phyloP scores from a whole-genome alignment of 208 protist genomes.

The Angomonas deanei region DNA sequence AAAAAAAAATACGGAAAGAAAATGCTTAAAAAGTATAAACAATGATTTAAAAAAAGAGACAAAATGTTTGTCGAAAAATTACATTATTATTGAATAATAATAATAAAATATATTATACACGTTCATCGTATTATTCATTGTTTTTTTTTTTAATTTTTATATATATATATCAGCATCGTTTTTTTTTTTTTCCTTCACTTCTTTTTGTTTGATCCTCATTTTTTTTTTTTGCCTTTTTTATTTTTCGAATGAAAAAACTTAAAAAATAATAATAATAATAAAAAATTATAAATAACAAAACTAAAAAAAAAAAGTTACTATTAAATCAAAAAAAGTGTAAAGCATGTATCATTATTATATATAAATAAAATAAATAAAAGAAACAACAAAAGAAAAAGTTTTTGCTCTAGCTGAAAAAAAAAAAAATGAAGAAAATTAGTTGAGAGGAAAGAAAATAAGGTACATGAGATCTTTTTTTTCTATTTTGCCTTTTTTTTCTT shows the following conservation, averaged over 20 bases:
- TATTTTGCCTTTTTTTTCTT: neutral
- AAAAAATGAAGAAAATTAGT: neutral
- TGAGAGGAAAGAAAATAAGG: neutral
- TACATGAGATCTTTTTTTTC: neutral
- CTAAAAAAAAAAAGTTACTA: slow-evolving; percentile 10
- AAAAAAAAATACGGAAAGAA: too few relatives aligned
- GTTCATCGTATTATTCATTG: neutral
- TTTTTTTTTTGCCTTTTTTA: too few relatives aligned
- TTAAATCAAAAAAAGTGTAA: slow-evolving; percentile 10
- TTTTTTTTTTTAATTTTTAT: slow-evolving; percentile 7
- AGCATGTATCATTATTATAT: neutral
- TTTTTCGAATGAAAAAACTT: too few relatives aligned
- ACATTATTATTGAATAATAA: too few relatives aligned
- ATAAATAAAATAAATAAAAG: slow-evolving; percentile 1
- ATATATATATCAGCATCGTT: slow-evolving; percentile 1
- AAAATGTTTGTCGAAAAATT: neutral
- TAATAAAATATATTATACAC: neutral
- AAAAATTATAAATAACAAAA: too few relatives aligned
- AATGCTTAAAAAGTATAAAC: too few relatives aligned
- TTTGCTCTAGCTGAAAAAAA: neutral
- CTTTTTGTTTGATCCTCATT: slow-evolving; percentile 15
- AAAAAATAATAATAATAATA: slow-evolving; percentile 6
- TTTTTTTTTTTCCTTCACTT: slow-evolving; percentile 5
- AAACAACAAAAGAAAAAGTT: neutral
- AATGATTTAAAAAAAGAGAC: too few relatives aligned